A percentile compares a stretch with the other conserved stretches of the same genome.
Conservation (phyloP, 345 rosid genomes). For the Lumnitzera littorea region DNA sequence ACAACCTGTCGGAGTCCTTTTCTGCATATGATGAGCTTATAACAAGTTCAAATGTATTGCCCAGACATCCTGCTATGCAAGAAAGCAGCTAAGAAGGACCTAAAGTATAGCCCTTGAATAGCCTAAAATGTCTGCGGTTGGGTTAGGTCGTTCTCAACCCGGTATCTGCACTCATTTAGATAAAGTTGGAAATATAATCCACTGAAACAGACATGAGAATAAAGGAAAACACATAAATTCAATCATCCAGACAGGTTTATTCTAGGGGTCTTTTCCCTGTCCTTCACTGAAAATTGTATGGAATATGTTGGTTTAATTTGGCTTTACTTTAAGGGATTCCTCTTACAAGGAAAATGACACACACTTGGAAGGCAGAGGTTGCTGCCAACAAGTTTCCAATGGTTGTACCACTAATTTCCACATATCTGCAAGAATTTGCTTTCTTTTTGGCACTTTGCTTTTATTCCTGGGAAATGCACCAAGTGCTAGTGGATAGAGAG, state of each 20-base stretch:
- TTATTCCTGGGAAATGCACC: constrained; percentile 15
- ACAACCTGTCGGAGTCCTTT: too few species aligned
- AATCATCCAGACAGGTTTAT: too few species aligned
- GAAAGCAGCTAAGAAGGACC: too few species aligned
- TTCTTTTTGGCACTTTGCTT: constrained; percentile 13
- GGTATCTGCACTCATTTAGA: too few species aligned
- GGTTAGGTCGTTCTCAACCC: too few species aligned
- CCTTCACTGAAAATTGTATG: neutral
- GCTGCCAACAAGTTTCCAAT: constrained; percentile 17
- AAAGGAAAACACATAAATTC: neutral
- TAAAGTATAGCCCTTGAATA: too few species aligned
- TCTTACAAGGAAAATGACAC: constrained; percentile 15
- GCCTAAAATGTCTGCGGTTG: too few species aligned
- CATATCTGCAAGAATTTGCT: constrained; percentile 22
- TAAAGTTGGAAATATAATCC: too few species aligned
- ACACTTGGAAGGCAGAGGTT: constrained; percentile 5
- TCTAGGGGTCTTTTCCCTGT: neutral
- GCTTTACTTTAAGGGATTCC: constrained; percentile 21
- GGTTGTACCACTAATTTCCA: constrained; percentile 4
- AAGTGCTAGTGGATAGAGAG: constrained; percentile 12
- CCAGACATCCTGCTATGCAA: too few species aligned
- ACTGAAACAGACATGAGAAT: neutral
- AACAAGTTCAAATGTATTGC: too few species aligned
- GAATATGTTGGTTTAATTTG: neutral
- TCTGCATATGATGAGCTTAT: too few species aligned